Conservation (phyloP, 768 basidiomycete species). For the Nevesoporus exiguus region DNA sequence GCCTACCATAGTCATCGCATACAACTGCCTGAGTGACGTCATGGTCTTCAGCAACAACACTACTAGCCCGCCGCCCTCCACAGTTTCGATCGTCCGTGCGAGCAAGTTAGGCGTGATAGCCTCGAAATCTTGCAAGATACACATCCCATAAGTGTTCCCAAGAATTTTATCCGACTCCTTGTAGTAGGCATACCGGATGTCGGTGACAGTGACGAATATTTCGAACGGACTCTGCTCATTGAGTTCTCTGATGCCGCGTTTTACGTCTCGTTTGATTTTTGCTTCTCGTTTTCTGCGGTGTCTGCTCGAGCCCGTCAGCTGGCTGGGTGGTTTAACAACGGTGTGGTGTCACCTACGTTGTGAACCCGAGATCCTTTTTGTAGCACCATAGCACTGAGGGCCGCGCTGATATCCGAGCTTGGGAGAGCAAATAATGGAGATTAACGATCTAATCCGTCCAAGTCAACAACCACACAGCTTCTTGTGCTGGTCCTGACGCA, state of each 20-base stretch:
- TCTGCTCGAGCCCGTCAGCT: conserved; percentile 34
- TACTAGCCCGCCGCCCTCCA: conserved; percentile 90
- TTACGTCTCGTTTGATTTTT: conserved; percentile 95
- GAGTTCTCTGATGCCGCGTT: conserved; percentile 87
- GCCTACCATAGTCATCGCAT: conserved; percentile 79
- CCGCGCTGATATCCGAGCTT: conserved; percentile 83
- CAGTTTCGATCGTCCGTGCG: conserved; percentile 96
- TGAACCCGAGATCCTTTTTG: conserved; percentile 97
- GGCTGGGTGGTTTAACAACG: background rate
- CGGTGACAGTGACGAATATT: conserved; percentile 97
- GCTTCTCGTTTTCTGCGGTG: conserved; percentile 97
- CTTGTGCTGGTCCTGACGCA: conserved; percentile 29
- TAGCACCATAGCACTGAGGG: conserved; percentile 98
- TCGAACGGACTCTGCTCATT: conserved; percentile 98
- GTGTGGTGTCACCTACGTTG: conserved; percentile 53
- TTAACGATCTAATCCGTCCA: conserved; percentile 69
- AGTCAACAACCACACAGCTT: background rate
- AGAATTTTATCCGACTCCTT: conserved; percentile 96
- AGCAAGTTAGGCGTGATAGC: conserved; percentile 97
- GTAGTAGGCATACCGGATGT: conserved; percentile 99
- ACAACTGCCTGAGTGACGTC: conserved; percentile 87
- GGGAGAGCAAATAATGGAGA: conserved; percentile 90
- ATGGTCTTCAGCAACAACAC: conserved; percentile 92
- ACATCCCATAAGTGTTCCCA: conserved; percentile 97
- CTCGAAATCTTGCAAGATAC: conserved; percentile 95